Percentiles rank a stretch among this genome's conserved stretches.
Evolutionary conservation across 2,329 filamentous ascomycete species (phyloP).

Genomic region (Ascochyta koolunga): DNA sequence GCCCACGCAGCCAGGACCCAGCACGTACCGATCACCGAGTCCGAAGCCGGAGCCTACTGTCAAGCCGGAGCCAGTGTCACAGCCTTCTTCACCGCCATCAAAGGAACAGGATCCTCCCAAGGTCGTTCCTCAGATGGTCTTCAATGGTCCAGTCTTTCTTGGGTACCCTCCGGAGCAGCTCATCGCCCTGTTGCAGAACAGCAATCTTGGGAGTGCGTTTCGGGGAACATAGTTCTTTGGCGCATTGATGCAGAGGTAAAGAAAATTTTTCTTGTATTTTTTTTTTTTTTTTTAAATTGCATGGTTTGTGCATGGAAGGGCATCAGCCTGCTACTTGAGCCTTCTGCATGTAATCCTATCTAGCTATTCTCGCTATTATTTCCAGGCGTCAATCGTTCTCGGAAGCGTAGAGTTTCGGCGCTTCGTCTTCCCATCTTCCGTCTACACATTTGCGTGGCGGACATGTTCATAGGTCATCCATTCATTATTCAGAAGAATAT

Average conservation of each 20-base stretch:
- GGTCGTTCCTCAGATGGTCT: constrained; percentile 72
- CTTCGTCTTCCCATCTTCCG: neutral
- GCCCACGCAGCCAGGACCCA: constrained; percentile 20
- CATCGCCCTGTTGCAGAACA: constrained; percentile 43
- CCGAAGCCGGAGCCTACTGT: constrained; percentile 15
- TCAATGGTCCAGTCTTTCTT: constrained; percentile 93
- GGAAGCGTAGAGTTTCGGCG: constrained; percentile 4
- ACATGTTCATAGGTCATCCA: neutral
- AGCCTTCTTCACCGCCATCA: constrained; percentile 6
- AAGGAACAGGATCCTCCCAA: constrained; percentile 23
- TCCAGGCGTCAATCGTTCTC: neutral
- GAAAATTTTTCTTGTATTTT: too few species aligned
- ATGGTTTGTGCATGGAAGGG: constrained; percentile 33
- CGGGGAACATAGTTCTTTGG: too few species aligned
- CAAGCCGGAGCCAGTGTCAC: constrained; percentile 15
- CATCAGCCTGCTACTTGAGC: neutral
- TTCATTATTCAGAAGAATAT: neutral
- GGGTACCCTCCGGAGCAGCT: constrained; percentile 66
- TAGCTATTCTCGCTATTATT: neutral
- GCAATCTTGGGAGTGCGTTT: constrained; percentile 41
- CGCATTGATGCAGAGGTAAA: too few species aligned
- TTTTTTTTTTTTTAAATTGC: constrained; percentile 10
- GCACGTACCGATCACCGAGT: constrained; percentile 10
- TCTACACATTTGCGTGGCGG: neutral
- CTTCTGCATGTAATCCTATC: neutral